These are phyloP conservation scores for Datisca glomerata DNA, from an alignment of 306 rosid genomes.

Conservation along the genomic window DNA sequence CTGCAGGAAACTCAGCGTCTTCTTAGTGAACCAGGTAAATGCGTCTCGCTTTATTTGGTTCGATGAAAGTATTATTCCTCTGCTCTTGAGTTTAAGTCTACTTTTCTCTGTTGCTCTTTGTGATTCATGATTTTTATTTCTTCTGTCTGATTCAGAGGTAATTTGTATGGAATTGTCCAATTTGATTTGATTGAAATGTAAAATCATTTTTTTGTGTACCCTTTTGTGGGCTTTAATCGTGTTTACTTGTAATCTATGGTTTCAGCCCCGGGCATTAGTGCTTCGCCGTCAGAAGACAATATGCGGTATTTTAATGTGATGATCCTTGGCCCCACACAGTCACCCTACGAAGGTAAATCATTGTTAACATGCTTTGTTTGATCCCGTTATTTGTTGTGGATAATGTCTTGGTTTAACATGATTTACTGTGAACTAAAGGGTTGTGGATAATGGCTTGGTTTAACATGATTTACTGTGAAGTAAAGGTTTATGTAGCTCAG, in stretches of 20 bases:
- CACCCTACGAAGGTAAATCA: slow-evolving; percentile 81
- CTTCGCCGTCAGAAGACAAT: slow-evolving; percentile 93
- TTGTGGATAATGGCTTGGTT: neutral
- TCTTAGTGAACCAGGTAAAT: slow-evolving; percentile 99
- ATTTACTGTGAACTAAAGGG: neutral
- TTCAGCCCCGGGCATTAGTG: slow-evolving; percentile 96
- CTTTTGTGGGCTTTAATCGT: neutral
- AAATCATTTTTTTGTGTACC: neutral
- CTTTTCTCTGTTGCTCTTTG: neutral
- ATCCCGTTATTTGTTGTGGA: neutral
- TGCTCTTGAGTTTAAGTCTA: slow-evolving; percentile 5
- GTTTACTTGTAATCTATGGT: slow-evolving; percentile 18
- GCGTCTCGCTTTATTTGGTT: slow-evolving; percentile 4
- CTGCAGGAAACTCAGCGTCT: slow-evolving; percentile 94
- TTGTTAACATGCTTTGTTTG: neutral
- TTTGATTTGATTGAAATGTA: neutral
- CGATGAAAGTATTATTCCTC: slow-evolving; percentile 1
- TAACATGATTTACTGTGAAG: neutral
- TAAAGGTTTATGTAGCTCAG: neutral
- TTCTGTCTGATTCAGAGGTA: neutral
- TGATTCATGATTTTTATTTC: neutral
- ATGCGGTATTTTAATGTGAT: slow-evolving; percentile 96
- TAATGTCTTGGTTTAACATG: neutral
- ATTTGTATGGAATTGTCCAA: neutral
- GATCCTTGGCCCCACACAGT: slow-evolving; percentile 98